Base-by-base conservation (phyloP, 2,329 filamentous ascomycete species). In the Chaetomiaceae sp. region DNA sequence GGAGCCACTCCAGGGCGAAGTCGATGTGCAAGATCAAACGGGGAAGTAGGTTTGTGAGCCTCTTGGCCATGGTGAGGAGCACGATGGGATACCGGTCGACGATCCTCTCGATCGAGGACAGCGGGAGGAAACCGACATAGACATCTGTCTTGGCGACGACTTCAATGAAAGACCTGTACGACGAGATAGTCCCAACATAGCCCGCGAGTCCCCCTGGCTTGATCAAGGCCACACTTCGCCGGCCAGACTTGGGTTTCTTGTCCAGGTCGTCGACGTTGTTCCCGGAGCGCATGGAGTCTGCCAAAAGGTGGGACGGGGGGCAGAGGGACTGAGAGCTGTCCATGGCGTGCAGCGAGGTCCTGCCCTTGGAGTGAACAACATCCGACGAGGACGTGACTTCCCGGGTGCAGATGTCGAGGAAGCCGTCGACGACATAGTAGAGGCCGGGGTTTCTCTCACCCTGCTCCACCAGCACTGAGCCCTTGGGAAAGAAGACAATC, bases 91-190 rank as follows among this genome's bases (percentile, higher is more conserved):
- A 94, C 61, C 84, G 85, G 61, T 99, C 94, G 1, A 95, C 90
- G 43, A 99, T 94, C 59, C 91, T 82, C 66, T 99, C 94, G 25
- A 99, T 78, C 0, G 91, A 88, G 0, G 84, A 80, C 27, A 91
- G 81, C 0, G 94, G 94, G 12, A 99, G 74, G 61, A 99, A 99
- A 1, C 94, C 94, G 14, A 99, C 94, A 64, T 96, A 97, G 2
- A 97, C 94, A 70, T 99, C 94, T 0, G 95, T 99, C 72, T 97
- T 97, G 3, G 94, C 95, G 34, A 92, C 88, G 1, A 99, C 91
- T 66, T 97, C 92, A 19, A 96, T 94, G 66, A 97, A 96, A 0
- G 94, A 99, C 23, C 94, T 80, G 67, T 96, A 96, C 0, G 91
- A 96, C 2, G 94, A 96, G 17, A 99, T 86, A 0, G 91, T 94